phyloP scores from a whole-genome alignment of 139 green algal species.

The Micractinium sp. region DNA sequence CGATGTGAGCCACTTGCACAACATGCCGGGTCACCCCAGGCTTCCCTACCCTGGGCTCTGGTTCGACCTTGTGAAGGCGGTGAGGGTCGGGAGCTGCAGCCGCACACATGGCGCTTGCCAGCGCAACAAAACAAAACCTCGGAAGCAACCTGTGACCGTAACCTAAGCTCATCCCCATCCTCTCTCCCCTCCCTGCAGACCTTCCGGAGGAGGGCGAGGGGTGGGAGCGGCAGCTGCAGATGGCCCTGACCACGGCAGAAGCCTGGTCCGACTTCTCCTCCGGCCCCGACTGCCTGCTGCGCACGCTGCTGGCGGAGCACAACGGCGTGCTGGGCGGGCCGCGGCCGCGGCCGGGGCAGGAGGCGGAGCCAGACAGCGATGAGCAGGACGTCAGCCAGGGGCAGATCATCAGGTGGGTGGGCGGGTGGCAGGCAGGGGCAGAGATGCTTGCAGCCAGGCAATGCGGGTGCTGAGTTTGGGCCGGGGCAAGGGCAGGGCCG shows the following conservation, averaged over 20 bases:
- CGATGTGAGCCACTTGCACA: too few species aligned
- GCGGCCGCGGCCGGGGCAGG: not conserved
- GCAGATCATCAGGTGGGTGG: conserved; percentile 38
- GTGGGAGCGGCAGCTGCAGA: conserved; percentile 13
- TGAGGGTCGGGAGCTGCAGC: too few species aligned
- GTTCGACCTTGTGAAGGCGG: too few species aligned
- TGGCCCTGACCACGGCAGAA: not conserved
- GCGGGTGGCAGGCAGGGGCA: too few species aligned
- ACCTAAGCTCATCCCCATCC: not conserved
- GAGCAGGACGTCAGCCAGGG: conserved; percentile 6
- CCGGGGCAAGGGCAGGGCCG: too few species aligned
- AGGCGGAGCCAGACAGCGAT: not conserved
- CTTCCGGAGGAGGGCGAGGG: not conserved
- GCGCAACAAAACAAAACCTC: too few species aligned
- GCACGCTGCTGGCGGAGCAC: conserved; percentile 23
- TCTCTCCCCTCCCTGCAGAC: not conserved
- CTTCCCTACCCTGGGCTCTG: too few species aligned
- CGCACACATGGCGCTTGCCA: too few species aligned
- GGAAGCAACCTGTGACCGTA: too few species aligned
- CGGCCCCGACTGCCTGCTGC: conserved; percentile 23
- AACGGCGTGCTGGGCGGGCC: conserved; percentile 30
- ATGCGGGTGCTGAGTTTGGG: too few species aligned
- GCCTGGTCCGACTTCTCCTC: conserved; percentile 22
- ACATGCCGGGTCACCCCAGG: too few species aligned
- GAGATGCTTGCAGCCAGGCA: too few species aligned